Percentiles rank a stretch among this genome's conserved stretches.
Conservation (phyloP, 331 rosid genomes). For the Pyrus hybrid region DNA sequence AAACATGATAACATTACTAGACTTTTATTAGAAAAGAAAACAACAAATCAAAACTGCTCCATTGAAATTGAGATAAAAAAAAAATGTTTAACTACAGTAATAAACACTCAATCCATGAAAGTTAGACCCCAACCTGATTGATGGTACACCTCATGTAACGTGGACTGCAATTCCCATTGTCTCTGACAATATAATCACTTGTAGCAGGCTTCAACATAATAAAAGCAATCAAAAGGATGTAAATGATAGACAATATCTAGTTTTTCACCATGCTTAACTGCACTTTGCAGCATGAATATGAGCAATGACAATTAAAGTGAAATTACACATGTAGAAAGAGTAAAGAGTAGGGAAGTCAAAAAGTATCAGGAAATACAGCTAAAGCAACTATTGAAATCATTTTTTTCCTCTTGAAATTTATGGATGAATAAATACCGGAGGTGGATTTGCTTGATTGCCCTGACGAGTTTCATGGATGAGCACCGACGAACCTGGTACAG, state of each 20-base stretch:
- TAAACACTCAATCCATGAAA: slow-evolving; percentile 1
- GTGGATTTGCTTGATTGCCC: slow-evolving; percentile 81
- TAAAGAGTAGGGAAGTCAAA: not conserved
- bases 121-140: slow-evolving; percentile 61
- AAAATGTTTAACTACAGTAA: not conserved
- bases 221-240: slow-evolving; percentile 5
- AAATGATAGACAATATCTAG: not conserved
- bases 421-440: slow-evolving; percentile 61
- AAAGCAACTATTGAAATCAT: not conserved
- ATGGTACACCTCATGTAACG: slow-evolving; percentile 96
- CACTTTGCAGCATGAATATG: not conserved
- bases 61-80: not conserved
- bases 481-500: slow-evolving; percentile 73
- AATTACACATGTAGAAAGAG: not conserved
- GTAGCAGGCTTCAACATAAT: slow-evolving; percentile 75
- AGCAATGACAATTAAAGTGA: not conserved
- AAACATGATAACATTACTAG: not conserved
- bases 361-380: not conserved
- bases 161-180: no score
- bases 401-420: not conserved
- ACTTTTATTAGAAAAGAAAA: not conserved
- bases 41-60: not conserved
- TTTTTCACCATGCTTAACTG: not conserved
- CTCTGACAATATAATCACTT: slow-evolving; percentile 78
- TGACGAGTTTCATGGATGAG: slow-evolving; percentile 83